phyloP scores from a whole-genome alignment of 441 rosid species.

The Jatropha multifida region DNA sequence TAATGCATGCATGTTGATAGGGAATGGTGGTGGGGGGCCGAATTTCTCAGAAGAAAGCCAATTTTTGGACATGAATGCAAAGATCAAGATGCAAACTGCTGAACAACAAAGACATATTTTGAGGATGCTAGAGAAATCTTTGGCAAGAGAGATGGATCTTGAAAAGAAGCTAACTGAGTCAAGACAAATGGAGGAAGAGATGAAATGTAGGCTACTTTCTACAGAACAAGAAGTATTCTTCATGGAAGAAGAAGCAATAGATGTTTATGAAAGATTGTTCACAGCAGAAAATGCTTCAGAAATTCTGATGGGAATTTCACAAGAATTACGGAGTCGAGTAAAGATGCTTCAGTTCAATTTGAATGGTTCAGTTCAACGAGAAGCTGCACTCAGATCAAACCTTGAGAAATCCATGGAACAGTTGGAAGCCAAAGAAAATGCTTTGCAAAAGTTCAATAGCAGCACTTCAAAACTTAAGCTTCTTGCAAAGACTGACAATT shows the following conservation, averaged over 20 bases:
- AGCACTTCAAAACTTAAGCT: slow-evolving; percentile 41
- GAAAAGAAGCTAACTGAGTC: slow-evolving; percentile 78
- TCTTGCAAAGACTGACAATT: slow-evolving; percentile 43
- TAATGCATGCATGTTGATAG: slow-evolving; percentile 37
- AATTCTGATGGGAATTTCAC: slow-evolving; percentile 61
- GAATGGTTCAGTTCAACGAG: slow-evolving; percentile 60
- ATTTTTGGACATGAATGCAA: slow-evolving; percentile 37
- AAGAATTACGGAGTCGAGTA: slow-evolving; percentile 61
- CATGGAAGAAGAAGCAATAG: slow-evolving; percentile 65
- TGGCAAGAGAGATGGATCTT: slow-evolving; percentile 90
- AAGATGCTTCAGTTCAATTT: slow-evolving; percentile 66
- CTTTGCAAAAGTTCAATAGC: slow-evolving; percentile 52
- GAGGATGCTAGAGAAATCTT: slow-evolving; percentile 89
- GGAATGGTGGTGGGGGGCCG: slow-evolving; percentile 36
- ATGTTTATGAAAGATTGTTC: slow-evolving; percentile 53
- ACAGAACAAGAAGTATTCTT: slow-evolving; percentile 52
- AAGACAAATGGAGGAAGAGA: slow-evolving; percentile 54
- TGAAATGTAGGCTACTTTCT: slow-evolving; percentile 48
- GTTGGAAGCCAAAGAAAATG: slow-evolving; percentile 56
- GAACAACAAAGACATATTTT: slow-evolving; percentile 74
- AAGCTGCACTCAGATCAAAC: slow-evolving; percentile 52
- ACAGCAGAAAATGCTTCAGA: slow-evolving; percentile 73
- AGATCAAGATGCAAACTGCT: slow-evolving; percentile 68
- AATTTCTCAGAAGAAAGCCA: slow-evolving; percentile 39
- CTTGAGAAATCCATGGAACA: slow-evolving; percentile 41